Base-by-base conservation (phyloP, 2,329 filamentous ascomycete genomes). In the Drechslerella coelobrocha region DNA sequence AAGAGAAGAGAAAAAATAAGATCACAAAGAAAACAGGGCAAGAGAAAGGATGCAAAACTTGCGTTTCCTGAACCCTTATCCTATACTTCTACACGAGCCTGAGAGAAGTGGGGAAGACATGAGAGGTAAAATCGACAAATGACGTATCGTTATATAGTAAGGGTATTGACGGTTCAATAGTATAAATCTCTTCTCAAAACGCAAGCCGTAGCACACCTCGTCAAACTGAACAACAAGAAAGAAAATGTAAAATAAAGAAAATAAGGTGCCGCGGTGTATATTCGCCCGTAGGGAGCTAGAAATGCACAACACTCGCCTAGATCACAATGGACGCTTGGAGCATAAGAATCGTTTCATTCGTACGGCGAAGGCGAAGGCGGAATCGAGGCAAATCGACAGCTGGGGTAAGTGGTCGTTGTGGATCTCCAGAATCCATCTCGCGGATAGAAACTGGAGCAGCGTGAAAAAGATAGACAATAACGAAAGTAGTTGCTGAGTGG, bases 81-180 rank as follows among this genome's bases (percentile, higher is more conserved):
- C 34, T n/a, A 10, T 2, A 39, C 12, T 39, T 39, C 34, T 39
- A 39, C n/a, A n/a, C n/a, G n/a, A n/a, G 3, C 34, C 17, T 12
- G 10, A 3, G 4, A 54, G 6, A 8, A 45, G 24, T 2, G 21
- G 54, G n/a, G 17, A 59, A 9, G 34, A 14, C 29, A 24, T 21
- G 23, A 55, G 54, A 14, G 23, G 27, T 31, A n/a, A 21, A 50
- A 26, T 52, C 21, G 29, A 53, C 34, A 24, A 34, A 29, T 37
- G 45, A 63, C 55, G 66, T 69, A 56, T 60, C 55, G 45, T 51
- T 62, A 51, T 56, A 43, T 51, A 52, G 43, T 55, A 55, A 24
- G 56, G 34, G 29, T 72, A 61, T 68, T 61, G 61, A 55, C 60
- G 39, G 51, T 55, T 59, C 71, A 52, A 39, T 24, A 24, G 43